phyloP scores from a whole-genome alignment of 2,329 filamentous ascomycete species.

The Pseudocercospora crystallina region DNA sequence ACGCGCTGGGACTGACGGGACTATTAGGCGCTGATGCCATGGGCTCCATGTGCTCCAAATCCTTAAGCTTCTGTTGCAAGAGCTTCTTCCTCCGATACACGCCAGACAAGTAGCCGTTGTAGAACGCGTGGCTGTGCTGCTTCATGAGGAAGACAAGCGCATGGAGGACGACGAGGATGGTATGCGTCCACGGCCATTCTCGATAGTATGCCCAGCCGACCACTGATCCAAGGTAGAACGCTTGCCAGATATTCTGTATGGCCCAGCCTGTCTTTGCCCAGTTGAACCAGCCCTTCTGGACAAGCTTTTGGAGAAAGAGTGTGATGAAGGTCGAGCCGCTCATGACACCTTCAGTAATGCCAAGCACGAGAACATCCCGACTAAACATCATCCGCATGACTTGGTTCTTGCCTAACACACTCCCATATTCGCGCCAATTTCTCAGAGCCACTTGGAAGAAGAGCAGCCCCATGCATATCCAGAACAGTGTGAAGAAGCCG shows the following conservation, averaged over 20 bases:
- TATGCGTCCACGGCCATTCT: slow-evolving; percentile 82
- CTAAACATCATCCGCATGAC: slow-evolving; percentile 69
- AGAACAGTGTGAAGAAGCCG: slow-evolving; percentile 78
- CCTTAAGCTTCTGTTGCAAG: slow-evolving; percentile 53
- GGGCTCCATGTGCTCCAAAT: slow-evolving; percentile 57
- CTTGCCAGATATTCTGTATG: slow-evolving; percentile 73
- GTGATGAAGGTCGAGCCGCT: slow-evolving; percentile 65
- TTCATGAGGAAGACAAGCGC: slow-evolving; percentile 79
- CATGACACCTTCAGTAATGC: slow-evolving; percentile 68
- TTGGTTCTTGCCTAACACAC: slow-evolving; percentile 67
- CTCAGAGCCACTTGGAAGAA: slow-evolving; percentile 65
- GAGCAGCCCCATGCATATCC: slow-evolving; percentile 67
- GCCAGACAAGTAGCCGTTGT: slow-evolving; percentile 66
- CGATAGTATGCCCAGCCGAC: slow-evolving; percentile 67
- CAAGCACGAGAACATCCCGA: slow-evolving; percentile 51
- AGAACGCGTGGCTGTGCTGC: slow-evolving; percentile 76
- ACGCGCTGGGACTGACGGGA: slow-evolving; percentile 13
- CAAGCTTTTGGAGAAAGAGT: slow-evolving; percentile 62
- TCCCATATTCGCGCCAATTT: slow-evolving; percentile 70
- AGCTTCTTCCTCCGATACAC: slow-evolving; percentile 55
- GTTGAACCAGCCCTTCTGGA: slow-evolving; percentile 59
- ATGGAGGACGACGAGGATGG: slow-evolving; percentile 74
- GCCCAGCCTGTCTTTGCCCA: slow-evolving; percentile 73
- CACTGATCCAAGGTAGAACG: slow-evolving; percentile 60
- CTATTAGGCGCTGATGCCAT: slow-evolving; percentile 40